Conservation (phyloP, 2,329 filamentous ascomycete species). For the Fusarium guadeloupense region DNA sequence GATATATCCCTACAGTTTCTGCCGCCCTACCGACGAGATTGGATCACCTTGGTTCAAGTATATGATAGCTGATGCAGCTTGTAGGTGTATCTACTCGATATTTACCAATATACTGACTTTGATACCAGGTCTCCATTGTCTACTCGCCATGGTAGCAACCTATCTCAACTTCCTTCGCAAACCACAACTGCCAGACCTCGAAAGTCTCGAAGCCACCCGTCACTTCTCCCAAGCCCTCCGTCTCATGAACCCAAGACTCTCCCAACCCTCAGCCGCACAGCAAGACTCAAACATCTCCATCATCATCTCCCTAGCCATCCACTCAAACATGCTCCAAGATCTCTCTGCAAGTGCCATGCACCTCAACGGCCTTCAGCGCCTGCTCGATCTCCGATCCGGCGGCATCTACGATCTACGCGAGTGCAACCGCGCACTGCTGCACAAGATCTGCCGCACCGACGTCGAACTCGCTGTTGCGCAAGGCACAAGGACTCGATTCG, state of each 20-base stretch:
- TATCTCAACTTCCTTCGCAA: slow-evolving; percentile 28
- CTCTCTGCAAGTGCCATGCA: slow-evolving; percentile 14
- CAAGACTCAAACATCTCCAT: slow-evolving; percentile 33
- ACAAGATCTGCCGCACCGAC: slow-evolving; percentile 35
- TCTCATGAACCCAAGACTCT: slow-evolving; percentile 26
- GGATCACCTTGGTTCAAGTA: slow-evolving; percentile 29
- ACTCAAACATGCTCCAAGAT: slow-evolving; percentile 27
- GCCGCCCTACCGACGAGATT: slow-evolving; percentile 18
- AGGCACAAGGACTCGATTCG: slow-evolving; percentile 20
- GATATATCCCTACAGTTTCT: slow-evolving; percentile 32
- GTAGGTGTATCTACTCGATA: not conserved
- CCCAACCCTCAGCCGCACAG: not conserved
- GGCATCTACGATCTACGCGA: slow-evolving; percentile 10
- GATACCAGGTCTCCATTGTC: slow-evolving; percentile 29
- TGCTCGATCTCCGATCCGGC: not conserved
- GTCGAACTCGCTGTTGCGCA: slow-evolving; percentile 12
- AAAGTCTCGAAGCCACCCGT: slow-evolving; percentile 34
- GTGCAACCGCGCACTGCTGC: slow-evolving; percentile 8
- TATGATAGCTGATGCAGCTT: slow-evolving; percentile 33
- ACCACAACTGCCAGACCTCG: slow-evolving; percentile 11
- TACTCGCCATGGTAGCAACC: slow-evolving; percentile 35
- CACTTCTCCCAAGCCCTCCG: slow-evolving; percentile 35
- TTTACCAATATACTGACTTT: not conserved
- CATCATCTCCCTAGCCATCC: slow-evolving; percentile 29
- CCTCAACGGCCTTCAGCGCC: slow-evolving; percentile 18